Conservation (phyloP, 176 grass and related monocot genomes). For the Avena eriantha region DNA sequence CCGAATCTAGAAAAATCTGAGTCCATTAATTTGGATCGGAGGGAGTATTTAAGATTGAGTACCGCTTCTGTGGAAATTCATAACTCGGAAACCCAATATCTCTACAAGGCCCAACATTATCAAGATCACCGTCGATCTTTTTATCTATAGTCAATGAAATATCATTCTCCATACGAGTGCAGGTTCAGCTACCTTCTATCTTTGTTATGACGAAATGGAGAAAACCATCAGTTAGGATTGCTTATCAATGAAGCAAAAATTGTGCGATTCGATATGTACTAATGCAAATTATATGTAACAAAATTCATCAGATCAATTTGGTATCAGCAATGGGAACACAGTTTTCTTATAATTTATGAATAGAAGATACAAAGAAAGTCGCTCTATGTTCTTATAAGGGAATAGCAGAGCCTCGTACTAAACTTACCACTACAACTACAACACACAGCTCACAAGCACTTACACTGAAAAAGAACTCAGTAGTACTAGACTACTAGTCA, state of each 20-base stretch:
- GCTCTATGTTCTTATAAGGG: neutral
- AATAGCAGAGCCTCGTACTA: neutral
- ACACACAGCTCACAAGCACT: neutral
- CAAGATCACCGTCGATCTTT: neutral
- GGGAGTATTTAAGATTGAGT: neutral
- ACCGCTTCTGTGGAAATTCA: neutral
- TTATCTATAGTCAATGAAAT: neutral
- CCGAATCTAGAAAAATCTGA: too few relatives aligned
- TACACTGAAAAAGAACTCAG: constrained; percentile 4
- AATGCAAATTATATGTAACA: neutral
- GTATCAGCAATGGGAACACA: neutral
- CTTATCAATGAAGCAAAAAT: neutral
- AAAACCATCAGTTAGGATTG: neutral
- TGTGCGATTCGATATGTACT: neutral
- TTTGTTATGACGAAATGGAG: neutral
- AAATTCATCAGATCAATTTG: neutral
- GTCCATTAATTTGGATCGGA: too few relatives aligned
- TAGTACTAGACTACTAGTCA: neutral
- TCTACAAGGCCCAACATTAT: constrained; percentile 4
- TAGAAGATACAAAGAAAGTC: neutral
- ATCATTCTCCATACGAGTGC: neutral
- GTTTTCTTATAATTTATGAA: neutral
- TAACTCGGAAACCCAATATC: neutral
- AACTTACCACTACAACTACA: constrained; percentile 1
- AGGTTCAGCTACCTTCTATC: neutral